Base-by-base conservation (phyloP, 306 rosid species). In the Corylus americana region DNA sequence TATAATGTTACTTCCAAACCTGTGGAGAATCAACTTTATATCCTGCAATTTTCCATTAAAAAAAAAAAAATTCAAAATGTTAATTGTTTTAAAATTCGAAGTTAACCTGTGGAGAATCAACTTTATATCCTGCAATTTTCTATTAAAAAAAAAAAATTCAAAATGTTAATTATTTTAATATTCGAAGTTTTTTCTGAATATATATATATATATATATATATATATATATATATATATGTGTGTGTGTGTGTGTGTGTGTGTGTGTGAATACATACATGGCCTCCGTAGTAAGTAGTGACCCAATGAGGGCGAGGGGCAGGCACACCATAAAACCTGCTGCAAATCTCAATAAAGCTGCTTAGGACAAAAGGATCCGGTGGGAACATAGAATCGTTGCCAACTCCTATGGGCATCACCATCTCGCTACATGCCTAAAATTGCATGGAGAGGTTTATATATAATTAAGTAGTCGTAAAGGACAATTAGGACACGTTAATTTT, bases 281-380 rank as follows among this genome's bases (percentile, higher is more conserved):
- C 94, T 68, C 97, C 94, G 73, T 83, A 92, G 67, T 90, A 89
- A 55, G 88, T 83, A 62, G 89, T 86, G 70, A 81, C 75, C 94
- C 93, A 92, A 51, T 89, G 84, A 11, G 94, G 91, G 0, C 93
- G 86, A 77, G 97, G 92, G 20, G 25, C 25, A 22, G 85, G 76
- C 62, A 92, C 93, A 1, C 92, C 93, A 63, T 61, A 90, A 11
- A 0, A 0, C 0, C 7, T 8, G 20, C 80, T 59, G 88, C 94
- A 92, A 0, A 0, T 8, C 17, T 72, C 16, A 22, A 22, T 74
- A 76, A 11, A 87, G 17, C 8, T 35, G 47, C 51, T 35, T 0
- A 80, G 63, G 59, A 37, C 1, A 9, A 53, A 92, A 29, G 85
- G 82, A 3, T 0, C 0, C 0, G 91, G 72, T 63, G 55, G 81